Base-by-base conservation (phyloP, 2,329 filamentous ascomycete genomes). In the Lachnellula willkommii region DNA sequence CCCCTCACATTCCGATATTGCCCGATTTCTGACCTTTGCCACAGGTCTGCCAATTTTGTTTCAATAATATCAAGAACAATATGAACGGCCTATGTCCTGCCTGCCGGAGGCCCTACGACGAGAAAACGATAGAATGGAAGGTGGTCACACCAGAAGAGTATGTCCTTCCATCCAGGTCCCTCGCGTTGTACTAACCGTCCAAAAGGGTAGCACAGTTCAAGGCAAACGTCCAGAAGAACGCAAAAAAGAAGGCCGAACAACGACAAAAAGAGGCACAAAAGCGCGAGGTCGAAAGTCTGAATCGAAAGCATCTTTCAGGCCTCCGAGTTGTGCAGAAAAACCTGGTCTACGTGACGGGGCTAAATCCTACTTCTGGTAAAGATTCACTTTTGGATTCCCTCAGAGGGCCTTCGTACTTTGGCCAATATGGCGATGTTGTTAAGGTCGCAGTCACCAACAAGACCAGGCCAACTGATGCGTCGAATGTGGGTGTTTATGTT, bases 21-120 rank as follows among this genome's bases (percentile, higher is more conserved):
- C 24, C 56, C 63, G 37, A 63, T 42, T 26, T 17, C 12, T 46
- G 20, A 51, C 17, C 15, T 43, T 56, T 52, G 36, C 45, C 42
- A 39, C 68, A 96, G 92, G 93, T 99, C 72, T 99, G 94, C 74
- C 95, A 99, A 78, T 99, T 99, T 75, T 99, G 94, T 76, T 99
- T 93, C 78, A 96, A 99, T 75, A 99, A 97, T 72, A 95, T 99
- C 72, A 95, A 95, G 75, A 95, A 89, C 66, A 96, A 96, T 67
- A 91, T 96, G 82, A 97, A 96, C 70, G 92, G 93, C 37, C 81
- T 96, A 56, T 99, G 94, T 73, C 94, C 94, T n/a, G 95, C 95
- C 64, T 99, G 94, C 72, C 85, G 94, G 74, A 83, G 94, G 71
- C 88, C 90, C 5, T 99, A 99, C 72, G 91, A 96, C 72, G 95